A percentile compares a stretch with the other conserved stretches of the same genome.
phyloP scores from a whole-genome alignment of 345 rosid genomes.

The Pseudoturritis turrita region DNA sequence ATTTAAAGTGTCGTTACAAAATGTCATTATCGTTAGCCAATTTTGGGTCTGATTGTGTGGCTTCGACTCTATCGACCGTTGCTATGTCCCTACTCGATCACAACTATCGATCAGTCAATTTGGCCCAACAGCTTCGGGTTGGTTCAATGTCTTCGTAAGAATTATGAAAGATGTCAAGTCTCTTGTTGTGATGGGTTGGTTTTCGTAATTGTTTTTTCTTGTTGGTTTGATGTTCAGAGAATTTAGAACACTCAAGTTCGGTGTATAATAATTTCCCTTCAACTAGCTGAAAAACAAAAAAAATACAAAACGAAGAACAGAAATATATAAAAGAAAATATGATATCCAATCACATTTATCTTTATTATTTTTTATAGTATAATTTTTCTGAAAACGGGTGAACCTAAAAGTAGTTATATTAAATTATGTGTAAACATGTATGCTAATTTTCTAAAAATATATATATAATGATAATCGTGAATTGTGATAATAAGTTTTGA shows the following conservation, averaged over 20 bases:
- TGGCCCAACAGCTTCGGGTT: conserved; percentile 28
- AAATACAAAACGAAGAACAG: neutral
- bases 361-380: too few relatives aligned
- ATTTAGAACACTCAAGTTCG: conserved; percentile 3
- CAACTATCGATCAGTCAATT: conserved; percentile 22
- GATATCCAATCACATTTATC: too few relatives aligned
- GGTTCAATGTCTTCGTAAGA: conserved; percentile 13
- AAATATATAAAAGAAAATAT: too few relatives aligned
- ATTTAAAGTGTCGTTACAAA: conserved; percentile 16
- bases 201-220: conserved; percentile 18
- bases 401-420: neutral
- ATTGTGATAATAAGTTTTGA: neutral
- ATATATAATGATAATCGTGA: neutral
- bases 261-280: neutral
- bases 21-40: conserved; percentile 23
- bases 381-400: neutral
- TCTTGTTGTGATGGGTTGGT: conserved; percentile 16
- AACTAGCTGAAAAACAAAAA: neutral
- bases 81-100: conserved; percentile 30
- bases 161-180: conserved; percentile 14
- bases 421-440: neutral
- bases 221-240: conserved; percentile 20
- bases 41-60: conserved; percentile 9
- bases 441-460: neutral
- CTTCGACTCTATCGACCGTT: conserved; percentile 15